Evolutionary conservation across 176 grass and related monocot species (phyloP).

Genomic region (Musa schizocarpa): DNA sequence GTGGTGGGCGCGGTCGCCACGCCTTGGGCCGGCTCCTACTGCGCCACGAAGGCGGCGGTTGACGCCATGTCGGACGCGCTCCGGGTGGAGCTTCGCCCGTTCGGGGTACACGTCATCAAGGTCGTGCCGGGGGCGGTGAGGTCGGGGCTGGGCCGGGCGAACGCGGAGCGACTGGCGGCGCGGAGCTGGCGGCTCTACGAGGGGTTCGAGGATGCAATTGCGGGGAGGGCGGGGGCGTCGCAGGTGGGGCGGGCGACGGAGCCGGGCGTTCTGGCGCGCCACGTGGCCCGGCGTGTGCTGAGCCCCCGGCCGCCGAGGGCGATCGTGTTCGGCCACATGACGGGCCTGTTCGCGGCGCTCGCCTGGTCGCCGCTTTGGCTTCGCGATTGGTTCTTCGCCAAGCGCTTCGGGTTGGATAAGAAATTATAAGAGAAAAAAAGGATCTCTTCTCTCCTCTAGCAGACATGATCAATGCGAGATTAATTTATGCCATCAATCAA

Average conservation of each 20-base stretch:
- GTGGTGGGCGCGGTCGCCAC: conserved; percentile 37
- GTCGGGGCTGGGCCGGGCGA: conserved; percentile 27
- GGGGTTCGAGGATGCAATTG: conserved; percentile 27
- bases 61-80: conserved; percentile 54
- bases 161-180: conserved; percentile 12
- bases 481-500: no score
- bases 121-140: conserved; percentile 38
- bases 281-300: conserved; percentile 23
- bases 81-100: conserved; percentile 34
- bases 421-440: background rate
- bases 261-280: conserved; percentile 9
- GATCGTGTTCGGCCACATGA: conserved; percentile 36
- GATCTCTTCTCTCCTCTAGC: background rate
- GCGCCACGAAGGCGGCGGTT: conserved; percentile 51
- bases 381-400: conserved; percentile 40
- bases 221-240: conserved; percentile 27
- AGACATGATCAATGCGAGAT: no score
- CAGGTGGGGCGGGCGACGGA: conserved; percentile 18
- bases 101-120: conserved; percentile 51
- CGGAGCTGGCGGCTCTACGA: conserved; percentile 23
- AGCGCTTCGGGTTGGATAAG: conserved; percentile 28
- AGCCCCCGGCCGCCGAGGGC: conserved; percentile 23
- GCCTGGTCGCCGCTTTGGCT: conserved; percentile 25
- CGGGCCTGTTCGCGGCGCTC: conserved; percentile 26
- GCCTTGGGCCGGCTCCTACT: conserved; percentile 40